Percentiles rank a stretch among this genome's conserved stretches.
Evolutionary conservation across 371 early-diverging fungal species (phyloP).

Genomic region (Nematocida sp.): DNA sequence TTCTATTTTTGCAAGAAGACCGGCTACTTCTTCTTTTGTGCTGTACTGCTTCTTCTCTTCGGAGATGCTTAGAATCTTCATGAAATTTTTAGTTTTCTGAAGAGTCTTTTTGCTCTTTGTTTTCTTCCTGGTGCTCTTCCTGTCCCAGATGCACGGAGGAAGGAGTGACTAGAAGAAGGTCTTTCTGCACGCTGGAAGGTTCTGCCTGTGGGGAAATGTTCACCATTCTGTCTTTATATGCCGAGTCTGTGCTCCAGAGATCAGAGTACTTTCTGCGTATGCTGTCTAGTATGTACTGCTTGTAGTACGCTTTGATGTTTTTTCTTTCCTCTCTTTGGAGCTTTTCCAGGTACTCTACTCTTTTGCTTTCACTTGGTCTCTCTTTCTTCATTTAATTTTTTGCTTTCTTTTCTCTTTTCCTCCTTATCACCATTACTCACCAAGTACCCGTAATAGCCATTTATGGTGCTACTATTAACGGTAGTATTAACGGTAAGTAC

Average conservation of each 20-base stretch:
- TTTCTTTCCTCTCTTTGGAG: constrained; percentile 12
- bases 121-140: background rate
- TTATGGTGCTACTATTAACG: no score
- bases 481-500: no score
- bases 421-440: no score
- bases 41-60: constrained; percentile 60
- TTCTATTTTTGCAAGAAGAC: constrained; percentile 39
- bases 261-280: constrained; percentile 26
- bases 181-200: background rate
- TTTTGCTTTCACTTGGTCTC: background rate
- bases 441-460: no score
- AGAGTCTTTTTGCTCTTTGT: background rate
- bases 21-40: constrained; percentile 49
- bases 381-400: constrained; percentile 25
- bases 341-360: constrained; percentile 23
- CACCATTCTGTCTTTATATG: constrained; percentile 15
- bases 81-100: constrained; percentile 17
- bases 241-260: constrained; percentile 1
- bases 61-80: constrained; percentile 55
- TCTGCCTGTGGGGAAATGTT: background rate
- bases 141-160: no score
- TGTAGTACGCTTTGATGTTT: constrained; percentile 4
- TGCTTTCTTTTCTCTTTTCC: constrained; percentile 21
- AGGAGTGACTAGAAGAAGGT: background rate
- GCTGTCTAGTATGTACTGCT: background rate